Evolutionary conservation across 345 rosid species (phyloP), one percentile per base, ranked within the genome.

Genomic region (Abelmoschus esculentus): DNA sequence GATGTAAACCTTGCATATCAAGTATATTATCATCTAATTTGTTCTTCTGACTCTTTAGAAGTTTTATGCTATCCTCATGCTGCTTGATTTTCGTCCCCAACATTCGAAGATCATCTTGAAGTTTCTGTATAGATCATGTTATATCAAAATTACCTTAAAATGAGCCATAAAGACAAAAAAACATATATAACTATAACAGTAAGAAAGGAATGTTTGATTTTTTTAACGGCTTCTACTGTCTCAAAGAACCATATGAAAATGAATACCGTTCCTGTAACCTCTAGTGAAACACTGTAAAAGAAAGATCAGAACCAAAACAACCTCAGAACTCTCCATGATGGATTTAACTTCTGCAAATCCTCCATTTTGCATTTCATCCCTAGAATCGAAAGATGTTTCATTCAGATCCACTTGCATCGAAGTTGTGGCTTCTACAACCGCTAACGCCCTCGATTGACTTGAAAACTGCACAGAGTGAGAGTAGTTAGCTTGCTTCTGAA

Each of bases 21-120:
- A 85, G n/a, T n/a, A n/a, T n/a, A n/a, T n/a, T n/a, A n/a, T n/a
- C n/a, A n/a, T n/a, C n/a, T n/a, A n/a, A n/a, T n/a, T n/a, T n/a
- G n/a, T n/a, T n/a, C 76, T 77, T 85, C 77, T 82, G 79, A 53
- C 49, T 62, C 74, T 80, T 83, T 71, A 82, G 70, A 55, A 74
- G 50, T 50, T 75, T 83, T 61, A 85, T 54, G 72, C 82, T 82
- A 63, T 82, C 83, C 82, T 89, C 93, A 5, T 83, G 93, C 71
- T 75, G 84, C 79, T 89, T 89, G 77, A 89, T 83, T 80, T 82
- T 85, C 68, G 67, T n/a, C n/a, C n/a, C n/a, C n/a, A n/a, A n/a
- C n/a, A n/a, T n/a, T n/a, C n/a, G n/a, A n/a, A n/a, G n/a, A 71
- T 85, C 91, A 72, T 86, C 89, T 82, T 86, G 81, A 78, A 85